A percentile compares a stretch with the other conserved stretches of the same genome.
These are phyloP conservation scores for Ottelia alismoides DNA, from an alignment of 106 monocot genomes.

Conservation along the genomic window DNA sequence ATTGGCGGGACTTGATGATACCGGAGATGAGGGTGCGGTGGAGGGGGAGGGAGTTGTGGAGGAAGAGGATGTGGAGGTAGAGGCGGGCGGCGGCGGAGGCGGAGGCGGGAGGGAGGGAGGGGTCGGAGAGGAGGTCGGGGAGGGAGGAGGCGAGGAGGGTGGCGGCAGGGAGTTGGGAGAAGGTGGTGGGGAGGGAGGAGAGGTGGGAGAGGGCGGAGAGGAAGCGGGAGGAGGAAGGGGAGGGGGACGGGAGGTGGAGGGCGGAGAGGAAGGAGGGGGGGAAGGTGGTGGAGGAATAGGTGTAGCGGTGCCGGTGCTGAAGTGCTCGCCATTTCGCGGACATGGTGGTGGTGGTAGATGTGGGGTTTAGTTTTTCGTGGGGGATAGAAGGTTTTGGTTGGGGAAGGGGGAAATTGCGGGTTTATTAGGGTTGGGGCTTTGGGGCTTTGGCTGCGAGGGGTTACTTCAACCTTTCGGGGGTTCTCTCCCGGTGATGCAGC, in stretches of 20 bases:
- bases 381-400: no score
- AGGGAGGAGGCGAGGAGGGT: constrained; percentile 31
- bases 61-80: constrained; percentile 73
- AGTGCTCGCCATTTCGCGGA: constrained; percentile 93
- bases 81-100: constrained; percentile 25
- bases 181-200: constrained; percentile 24
- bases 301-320: constrained; percentile 89
- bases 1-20: constrained; percentile 43
- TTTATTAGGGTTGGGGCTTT: no score
- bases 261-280: constrained; percentile 46
- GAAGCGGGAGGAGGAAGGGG: constrained; percentile 20
- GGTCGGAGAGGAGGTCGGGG: constrained; percentile 22
- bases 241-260: constrained; percentile 14
- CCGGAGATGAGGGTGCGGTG: constrained; percentile 86
- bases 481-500: no score
- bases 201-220: constrained; percentile 8
- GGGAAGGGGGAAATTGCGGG: no score
- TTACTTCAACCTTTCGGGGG: no score
- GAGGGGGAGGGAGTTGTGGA: constrained; percentile 91
- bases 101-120: constrained; percentile 7
- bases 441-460: no score
- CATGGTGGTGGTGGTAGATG: no score
- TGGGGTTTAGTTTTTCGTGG: no score
- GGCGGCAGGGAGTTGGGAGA: constrained; percentile 19
- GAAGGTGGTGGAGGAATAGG: constrained; percentile 78